Percentiles rank a stretch among this genome's conserved stretches.
phyloP scores from a whole-genome alignment of 768 basidiomycete genomes.

The Pleurotus sapidus region DNA sequence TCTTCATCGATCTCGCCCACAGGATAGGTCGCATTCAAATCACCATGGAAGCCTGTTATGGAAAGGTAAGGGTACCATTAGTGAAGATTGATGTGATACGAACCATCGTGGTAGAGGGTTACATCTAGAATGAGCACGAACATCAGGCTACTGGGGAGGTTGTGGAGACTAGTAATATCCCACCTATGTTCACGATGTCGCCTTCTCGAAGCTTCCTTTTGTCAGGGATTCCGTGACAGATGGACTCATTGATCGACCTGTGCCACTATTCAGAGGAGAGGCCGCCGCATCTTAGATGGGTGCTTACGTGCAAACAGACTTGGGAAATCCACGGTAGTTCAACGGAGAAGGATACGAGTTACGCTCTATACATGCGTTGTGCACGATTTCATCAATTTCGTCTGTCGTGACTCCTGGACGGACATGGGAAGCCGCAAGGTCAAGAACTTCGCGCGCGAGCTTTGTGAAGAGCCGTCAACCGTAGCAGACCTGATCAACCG shows the following conservation, averaged over 20 bases:
- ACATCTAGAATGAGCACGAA: slow-evolving; percentile 50
- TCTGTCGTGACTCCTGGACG: slow-evolving; percentile 95
- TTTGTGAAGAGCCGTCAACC: slow-evolving; percentile 24
- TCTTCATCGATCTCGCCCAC: slow-evolving; percentile 85
- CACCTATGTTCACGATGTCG: slow-evolving; percentile 95
- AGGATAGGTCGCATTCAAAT: slow-evolving; percentile 91
- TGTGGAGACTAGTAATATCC: slow-evolving; percentile 16
- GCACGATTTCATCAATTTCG: slow-evolving; percentile 90
- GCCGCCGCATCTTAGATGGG: background rate
- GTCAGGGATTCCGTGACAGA: slow-evolving; percentile 97
- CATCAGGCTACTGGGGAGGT: slow-evolving; percentile 14
- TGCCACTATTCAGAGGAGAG: background rate
- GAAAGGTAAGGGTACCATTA: too few species aligned
- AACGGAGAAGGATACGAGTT: slow-evolving; percentile 93
- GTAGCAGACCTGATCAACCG: background rate
- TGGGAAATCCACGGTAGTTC: slow-evolving; percentile 89
- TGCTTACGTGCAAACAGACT: slow-evolving; percentile 92
- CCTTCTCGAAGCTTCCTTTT: slow-evolving; percentile 81
- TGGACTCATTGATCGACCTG: slow-evolving; percentile 91
- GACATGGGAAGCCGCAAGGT: slow-evolving; percentile 83
- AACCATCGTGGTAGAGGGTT: slow-evolving; percentile 76
- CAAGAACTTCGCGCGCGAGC: slow-evolving; percentile 91
- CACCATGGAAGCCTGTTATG: slow-evolving; percentile 77
- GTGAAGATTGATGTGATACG: slow-evolving; percentile 8
- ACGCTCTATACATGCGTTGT: slow-evolving; percentile 86